Conservation (phyloP, 805 yeast species). For the Suhomyces faveliae region DNA sequence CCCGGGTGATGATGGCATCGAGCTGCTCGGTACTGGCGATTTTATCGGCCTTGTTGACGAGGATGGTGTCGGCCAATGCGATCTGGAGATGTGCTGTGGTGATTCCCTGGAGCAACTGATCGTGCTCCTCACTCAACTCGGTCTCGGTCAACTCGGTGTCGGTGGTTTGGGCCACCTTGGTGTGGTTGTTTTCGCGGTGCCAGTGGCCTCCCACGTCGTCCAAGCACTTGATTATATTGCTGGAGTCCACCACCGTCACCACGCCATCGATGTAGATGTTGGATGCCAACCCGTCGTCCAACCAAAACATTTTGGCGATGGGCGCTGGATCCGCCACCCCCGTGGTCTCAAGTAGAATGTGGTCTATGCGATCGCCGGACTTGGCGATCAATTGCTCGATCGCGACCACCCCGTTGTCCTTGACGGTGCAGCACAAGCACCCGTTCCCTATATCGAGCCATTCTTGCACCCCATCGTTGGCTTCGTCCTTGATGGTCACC, state of each 20-base stretch:
- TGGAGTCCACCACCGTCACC: slow-evolving; percentile 79
- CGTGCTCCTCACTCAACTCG: slow-evolving; percentile 28
- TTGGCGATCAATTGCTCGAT: slow-evolving; percentile 81
- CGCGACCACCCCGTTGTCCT: slow-evolving; percentile 92
- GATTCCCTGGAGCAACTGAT: slow-evolving; percentile 41
- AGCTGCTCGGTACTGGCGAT: slow-evolving; percentile 22
- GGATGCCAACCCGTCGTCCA: slow-evolving; percentile 83
- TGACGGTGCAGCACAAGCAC: slow-evolving; percentile 93
- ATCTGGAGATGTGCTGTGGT: slow-evolving; percentile 89
- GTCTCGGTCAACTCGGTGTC: slow-evolving; percentile 18
- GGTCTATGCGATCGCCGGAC: slow-evolving; percentile 73
- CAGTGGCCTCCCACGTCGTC: slow-evolving; percentile 73
- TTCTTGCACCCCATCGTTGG: slow-evolving; percentile 62
- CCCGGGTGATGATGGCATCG: slow-evolving; percentile 32
- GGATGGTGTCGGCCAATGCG: slow-evolving; percentile 81
- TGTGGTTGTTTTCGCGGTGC: slow-evolving; percentile 46
- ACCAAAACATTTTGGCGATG: slow-evolving; percentile 96
- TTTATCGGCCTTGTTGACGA: slow-evolving; percentile 76
- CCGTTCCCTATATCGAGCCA: slow-evolving; percentile 98
- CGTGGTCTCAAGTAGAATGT: slow-evolving; percentile 89
- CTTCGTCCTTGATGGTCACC: slow-evolving; percentile 60
- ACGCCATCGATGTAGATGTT: slow-evolving; percentile 90
- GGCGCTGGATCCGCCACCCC: slow-evolving; percentile 99
- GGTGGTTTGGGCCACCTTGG: slow-evolving; percentile 18
- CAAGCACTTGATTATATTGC: slow-evolving; percentile 61